Conservation (phyloP, 2,329 filamentous ascomycete genomes). For the Metarhizium rileyi region DNA sequence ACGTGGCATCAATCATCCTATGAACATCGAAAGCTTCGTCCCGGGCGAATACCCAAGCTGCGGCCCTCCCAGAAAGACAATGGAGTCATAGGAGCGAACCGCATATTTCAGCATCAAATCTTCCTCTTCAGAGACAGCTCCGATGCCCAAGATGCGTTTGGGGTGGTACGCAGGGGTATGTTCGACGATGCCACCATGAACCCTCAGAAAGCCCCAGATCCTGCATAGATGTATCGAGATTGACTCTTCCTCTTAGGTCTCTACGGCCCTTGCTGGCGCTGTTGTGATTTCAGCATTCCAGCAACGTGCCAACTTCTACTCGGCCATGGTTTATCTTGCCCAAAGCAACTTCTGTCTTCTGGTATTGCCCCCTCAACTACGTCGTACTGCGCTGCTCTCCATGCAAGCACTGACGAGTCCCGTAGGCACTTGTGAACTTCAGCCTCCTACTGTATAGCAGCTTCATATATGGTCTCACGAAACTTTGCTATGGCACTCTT, state of each 20-base stretch:
- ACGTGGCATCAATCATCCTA: conserved; percentile 7
- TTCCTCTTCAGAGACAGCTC: conserved; percentile 1
- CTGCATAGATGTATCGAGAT: conserved; percentile 9
- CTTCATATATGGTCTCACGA: conserved; percentile 78
- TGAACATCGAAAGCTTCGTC: neutral
- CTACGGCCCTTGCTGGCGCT: conserved; percentile 70
- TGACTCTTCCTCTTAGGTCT: conserved; percentile 45
- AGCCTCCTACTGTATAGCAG: conserved; percentile 71
- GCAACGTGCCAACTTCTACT: conserved; percentile 96
- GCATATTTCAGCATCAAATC: neutral
- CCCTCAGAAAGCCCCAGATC: neutral
- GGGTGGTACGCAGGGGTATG: conserved; percentile 53
- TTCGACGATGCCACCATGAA: conserved; percentile 7
- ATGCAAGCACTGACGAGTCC: neutral
- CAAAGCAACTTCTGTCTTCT: conserved; percentile 94
- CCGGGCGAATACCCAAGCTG: neutral
- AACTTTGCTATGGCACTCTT: conserved; percentile 80
- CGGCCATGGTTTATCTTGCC: conserved; percentile 89
- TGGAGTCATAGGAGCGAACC: conserved; percentile 1
- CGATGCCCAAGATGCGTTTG: conserved; percentile 43
- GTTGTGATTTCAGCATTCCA: conserved; percentile 87
- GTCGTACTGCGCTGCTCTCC: neutral
- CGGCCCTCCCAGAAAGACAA: conserved; percentile 1
- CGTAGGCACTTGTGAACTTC: conserved; percentile 81
- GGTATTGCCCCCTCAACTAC: conserved; percentile 39